A percentile compares a stretch with the other conserved stretches of the same genome.
These are phyloP conservation scores for Clarkia xantiana DNA, from an alignment of 345 rosid species.

Conservation along the genomic window DNA sequence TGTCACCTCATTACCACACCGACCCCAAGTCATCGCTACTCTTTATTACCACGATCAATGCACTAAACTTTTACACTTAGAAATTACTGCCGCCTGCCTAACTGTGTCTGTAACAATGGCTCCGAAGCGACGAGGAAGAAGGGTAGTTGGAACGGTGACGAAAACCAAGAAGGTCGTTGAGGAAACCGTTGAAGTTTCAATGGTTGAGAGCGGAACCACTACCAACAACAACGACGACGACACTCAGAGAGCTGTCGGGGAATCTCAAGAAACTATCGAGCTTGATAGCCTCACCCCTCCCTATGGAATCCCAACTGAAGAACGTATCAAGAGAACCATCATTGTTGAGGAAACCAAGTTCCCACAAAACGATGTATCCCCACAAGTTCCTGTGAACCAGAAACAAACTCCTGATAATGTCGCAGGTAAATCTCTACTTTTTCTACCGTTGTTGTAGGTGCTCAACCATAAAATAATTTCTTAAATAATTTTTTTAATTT, in stretches of 20 bases:
- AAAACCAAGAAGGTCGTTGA: slow-evolving; percentile 25
- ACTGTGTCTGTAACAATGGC: slow-evolving; percentile 19
- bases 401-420: neutral
- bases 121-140: slow-evolving; percentile 20
- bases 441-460: too few species aligned
- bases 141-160: slow-evolving; percentile 13
- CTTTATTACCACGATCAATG: neutral
- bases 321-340: slow-evolving; percentile 1
- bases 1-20: slow-evolving; percentile 2
- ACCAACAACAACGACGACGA: slow-evolving; percentile 8
- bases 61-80: too few species aligned
- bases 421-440: neutral
- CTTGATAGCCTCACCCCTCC: too few species aligned
- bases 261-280: too few species aligned
- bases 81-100: neutral
- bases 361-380: neutral
- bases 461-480: too few species aligned
- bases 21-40: neutral
- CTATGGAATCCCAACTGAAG: too few species aligned
- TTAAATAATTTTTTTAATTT: too few species aligned
- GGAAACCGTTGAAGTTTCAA: slow-evolving; percentile 23
- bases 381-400: neutral
- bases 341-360: slow-evolving; percentile 3
- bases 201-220: slow-evolving; percentile 8
- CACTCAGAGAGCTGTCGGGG: neutral